Evolutionary conservation across 306 rosid species (phyloP), one percentile per base, ranked within the genome.

Genomic region (Prunus fruticosa): DNA sequence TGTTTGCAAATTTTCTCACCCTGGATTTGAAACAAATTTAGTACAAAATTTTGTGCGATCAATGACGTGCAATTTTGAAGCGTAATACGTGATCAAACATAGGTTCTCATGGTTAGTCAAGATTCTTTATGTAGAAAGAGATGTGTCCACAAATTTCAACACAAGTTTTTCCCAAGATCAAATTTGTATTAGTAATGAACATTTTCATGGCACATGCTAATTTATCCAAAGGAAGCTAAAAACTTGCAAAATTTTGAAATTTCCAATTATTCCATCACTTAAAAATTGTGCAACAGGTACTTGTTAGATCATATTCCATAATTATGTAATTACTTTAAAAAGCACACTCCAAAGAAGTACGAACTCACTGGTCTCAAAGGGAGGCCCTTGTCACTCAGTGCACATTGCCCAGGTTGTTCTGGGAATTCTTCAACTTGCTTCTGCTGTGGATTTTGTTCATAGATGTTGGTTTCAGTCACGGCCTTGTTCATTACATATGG

Each of bases 361-460:
- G 34, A 60, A 60, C 64, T 60, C 25, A 60, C 64, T 0, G 99
- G 96, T 91, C 97, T 89, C 85, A 92, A 75, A 79, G 99, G 99
- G 73, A 92, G 89, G 74, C 97, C 99, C 86, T 84, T 90, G 87
- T 92, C 96, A 74, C 87, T 92, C 76, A 90, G 93, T 71, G 78
- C 56, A 82, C 88, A 84, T 87, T 88, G 96, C 32, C 97, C 97
- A 41, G 97, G 97, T 78, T 97, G 87, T 78, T 95, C 97, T 5
- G 97, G 99, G 80, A 69, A 89, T 72, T 88, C 96, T 27, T 84
- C 93, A 22, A 75, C 76, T 73, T 67, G 87, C 43, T 80, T 79
- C 43, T 71, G 89, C 78, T 76, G 87, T 54, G 84, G 90, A 80
- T 65, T 85, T 80, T 77, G 93, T 65, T 74, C 43, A 79, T 81